Percentiles rank a stretch among this genome's conserved stretches.
Evolutionary conservation across 345 rosid species (phyloP).

Genomic region (Sonneratia caseolaris): DNA sequence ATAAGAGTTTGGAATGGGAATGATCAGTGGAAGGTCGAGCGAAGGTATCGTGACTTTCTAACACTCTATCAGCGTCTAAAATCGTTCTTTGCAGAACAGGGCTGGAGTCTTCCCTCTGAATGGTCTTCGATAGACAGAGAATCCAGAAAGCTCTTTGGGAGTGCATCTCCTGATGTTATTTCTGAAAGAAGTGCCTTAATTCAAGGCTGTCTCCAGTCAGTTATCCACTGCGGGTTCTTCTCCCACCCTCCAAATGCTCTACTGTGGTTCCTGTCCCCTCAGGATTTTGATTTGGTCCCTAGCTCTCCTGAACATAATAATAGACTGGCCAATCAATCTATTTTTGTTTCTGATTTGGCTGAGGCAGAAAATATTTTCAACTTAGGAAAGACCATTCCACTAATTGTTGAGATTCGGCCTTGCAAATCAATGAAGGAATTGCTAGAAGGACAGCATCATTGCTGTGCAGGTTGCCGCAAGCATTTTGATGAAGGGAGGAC

Average conservation of each 20-base stretch:
- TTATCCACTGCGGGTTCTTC: constrained; percentile 45
- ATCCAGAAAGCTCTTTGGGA: constrained; percentile 75
- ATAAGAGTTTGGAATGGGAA: constrained; percentile 72
- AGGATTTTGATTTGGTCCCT: constrained; percentile 33
- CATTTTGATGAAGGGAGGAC: constrained; percentile 75
- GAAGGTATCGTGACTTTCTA: constrained; percentile 86
- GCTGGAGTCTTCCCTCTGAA: constrained; percentile 77
- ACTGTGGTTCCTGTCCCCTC: constrained; percentile 68
- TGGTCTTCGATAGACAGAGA: constrained; percentile 81
- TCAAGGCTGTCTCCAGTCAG: constrained; percentile 71
- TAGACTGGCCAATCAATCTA: constrained; percentile 23
- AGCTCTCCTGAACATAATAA: constrained; percentile 31
- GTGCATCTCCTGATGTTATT: constrained; percentile 70
- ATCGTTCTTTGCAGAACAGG: constrained; percentile 63
- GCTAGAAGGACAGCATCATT: constrained; percentile 79
- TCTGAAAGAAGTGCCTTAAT: constrained; percentile 78
- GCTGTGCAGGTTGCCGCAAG: constrained; percentile 85
- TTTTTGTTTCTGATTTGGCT: constrained; percentile 17
- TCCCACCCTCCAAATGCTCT: constrained; percentile 57
- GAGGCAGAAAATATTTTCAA: constrained; percentile 31
- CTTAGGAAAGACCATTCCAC: constrained; percentile 78
- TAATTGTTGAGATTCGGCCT: constrained; percentile 66
- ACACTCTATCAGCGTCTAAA: constrained; percentile 76
- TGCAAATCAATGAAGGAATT: constrained; percentile 58
- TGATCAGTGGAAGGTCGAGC: constrained; percentile 83